Evolutionary conservation across 441 rosid genomes (phyloP).

Genomic region (Hura crepitans): DNA sequence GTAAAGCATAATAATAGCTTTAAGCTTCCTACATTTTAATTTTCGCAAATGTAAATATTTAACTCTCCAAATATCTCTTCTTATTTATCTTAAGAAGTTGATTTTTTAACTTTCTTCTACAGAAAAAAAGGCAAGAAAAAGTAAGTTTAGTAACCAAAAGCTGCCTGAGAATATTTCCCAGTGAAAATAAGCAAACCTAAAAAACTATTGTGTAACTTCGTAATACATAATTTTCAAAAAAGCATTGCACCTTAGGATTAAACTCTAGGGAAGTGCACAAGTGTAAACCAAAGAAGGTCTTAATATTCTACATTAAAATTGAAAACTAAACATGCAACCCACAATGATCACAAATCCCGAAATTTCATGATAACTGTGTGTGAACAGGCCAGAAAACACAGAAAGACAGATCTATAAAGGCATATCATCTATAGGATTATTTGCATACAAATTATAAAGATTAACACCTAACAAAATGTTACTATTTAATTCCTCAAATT

Average conservation of each 20-base stretch:
- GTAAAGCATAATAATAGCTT: not conserved
- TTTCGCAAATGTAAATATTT: not conserved
- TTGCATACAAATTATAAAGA: not conserved
- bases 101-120: not conserved
- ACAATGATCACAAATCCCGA: not conserved
- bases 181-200: not conserved
- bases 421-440: not conserved
- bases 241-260: not conserved
- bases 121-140: not conserved
- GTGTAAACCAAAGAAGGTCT: not conserved
- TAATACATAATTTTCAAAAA: not conserved
- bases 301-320: conserved; percentile 1
- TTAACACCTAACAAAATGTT: not conserved
- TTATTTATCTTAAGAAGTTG: not conserved
- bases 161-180: not conserved
- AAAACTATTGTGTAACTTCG: not conserved
- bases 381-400: not conserved
- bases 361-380: not conserved
- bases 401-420: not conserved
- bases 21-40: not conserved
- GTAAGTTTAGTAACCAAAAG: not conserved
- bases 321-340: not conserved
- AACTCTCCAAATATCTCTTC: not conserved
- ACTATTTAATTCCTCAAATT: not conserved
- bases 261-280: not conserved